phyloP scores from a whole-genome alignment of 805 yeast genomes.

The Naumovozyma baii region DNA sequence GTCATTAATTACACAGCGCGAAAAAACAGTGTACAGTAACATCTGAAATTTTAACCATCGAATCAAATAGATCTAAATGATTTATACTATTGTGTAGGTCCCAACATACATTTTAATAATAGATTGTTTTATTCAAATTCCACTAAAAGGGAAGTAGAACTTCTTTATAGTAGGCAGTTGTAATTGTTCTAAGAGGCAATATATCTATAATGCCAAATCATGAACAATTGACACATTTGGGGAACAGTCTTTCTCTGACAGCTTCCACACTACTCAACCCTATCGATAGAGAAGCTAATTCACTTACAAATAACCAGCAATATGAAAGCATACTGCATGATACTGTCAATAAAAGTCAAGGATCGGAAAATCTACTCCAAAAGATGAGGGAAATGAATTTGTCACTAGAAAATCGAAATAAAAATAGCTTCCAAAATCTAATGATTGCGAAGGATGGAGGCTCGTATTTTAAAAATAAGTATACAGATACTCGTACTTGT shows the following conservation, averaged over 20 bases:
- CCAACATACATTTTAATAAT: no score
- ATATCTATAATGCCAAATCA: slow-evolving; percentile 14
- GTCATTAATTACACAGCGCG: no score
- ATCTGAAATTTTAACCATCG: neutral
- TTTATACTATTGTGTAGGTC: no score
- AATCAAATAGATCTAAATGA: neutral
- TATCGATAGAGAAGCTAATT: slow-evolving; percentile 27
- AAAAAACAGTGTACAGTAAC: no score
- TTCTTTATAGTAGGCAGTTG: no score
- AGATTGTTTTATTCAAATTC: neutral
- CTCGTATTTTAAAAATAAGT: slow-evolving; percentile 33
- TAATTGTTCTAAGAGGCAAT: slow-evolving; percentile 11
- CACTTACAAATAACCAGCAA: slow-evolving; percentile 27
- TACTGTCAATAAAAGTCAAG: slow-evolving; percentile 16
- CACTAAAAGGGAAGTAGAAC: no score
- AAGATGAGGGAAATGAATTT: neutral
- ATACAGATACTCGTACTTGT: slow-evolving; percentile 32
- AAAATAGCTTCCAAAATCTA: slow-evolving; percentile 18
- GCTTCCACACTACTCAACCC: slow-evolving; percentile 47
- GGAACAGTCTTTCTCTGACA: slow-evolving; percentile 45
- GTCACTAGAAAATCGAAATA: slow-evolving; percentile 2
- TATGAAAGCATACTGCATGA: slow-evolving; percentile 23
- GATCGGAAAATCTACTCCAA: neutral
- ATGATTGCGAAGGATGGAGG: slow-evolving; percentile 27
- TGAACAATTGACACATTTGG: slow-evolving; percentile 30